Evolutionary conservation across 2,329 filamentous ascomycete genomes (phyloP), one percentile per base, ranked within the genome.

Genomic region (Gyromitra esculenta): DNA sequence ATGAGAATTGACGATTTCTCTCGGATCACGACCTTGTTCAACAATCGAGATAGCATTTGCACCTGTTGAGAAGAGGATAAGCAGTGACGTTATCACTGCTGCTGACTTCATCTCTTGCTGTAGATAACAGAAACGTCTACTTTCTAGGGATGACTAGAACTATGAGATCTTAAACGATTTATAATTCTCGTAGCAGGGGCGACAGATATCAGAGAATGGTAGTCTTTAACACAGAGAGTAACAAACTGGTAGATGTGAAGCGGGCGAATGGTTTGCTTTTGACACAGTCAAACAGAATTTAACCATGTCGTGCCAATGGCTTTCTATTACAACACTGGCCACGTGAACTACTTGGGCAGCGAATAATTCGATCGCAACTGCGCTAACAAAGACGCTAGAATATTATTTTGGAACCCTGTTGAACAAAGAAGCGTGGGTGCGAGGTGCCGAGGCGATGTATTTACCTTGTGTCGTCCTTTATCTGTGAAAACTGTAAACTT

Each of bases 61-160:
- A 21, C 18, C 56, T 6, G 45, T 37, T 9, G 50, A n/a, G 59
- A 48, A 31, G 48, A 57, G 1, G 15, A 65, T 37, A 57, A 72
- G 21, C 25, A 72, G 39, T 35, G n/a, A 67, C 11, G 37, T n/a
- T 41, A n/a, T n/a, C 31, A 56, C 48, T n/a, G 2, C 25, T 56
- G 35, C 3, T 39, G 15, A 48, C 25, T n/a, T 50, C 69, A 72
- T 72, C 1, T 50, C 52, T 15, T 18, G 54, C 41, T 60, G 37
- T 41, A 2, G 37, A 60, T n/a, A 43, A 21, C 37, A 18, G 54
- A 6, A 31, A 18, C 21, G 45, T 18, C n/a, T 54, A 21, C 7
- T 15, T 57, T 54, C 11, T 21, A 9, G 21, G 11, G 50, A 31
- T 11, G 21, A 31, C 25, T 31, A 31, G 25, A 31, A 3, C 25